Base-by-base conservation (phyloP, 2,329 filamentous ascomycete genomes). In the Ascochyta koolunga region DNA sequence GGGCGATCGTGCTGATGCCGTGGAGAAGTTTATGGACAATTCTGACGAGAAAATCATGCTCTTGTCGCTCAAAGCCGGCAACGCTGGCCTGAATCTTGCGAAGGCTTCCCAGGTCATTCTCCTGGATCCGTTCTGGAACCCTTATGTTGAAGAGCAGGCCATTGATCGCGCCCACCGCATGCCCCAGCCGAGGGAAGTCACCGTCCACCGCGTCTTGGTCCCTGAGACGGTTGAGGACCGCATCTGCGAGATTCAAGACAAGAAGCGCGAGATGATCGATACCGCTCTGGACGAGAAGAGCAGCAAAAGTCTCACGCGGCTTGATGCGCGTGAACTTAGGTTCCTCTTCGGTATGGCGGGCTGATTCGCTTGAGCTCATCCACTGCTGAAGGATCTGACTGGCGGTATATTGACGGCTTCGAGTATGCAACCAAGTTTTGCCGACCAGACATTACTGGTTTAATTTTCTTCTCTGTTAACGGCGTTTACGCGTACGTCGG, bases 71-170 rank as follows among this genome's bases (percentile, higher is more conserved):
- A 91, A 90, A 65, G 90, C 90, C 1, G 90, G 90, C 29, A 93
- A 93, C 64, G 87, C 92, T 0, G 93, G 93, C 1, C 83, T 97
- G 39, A 97, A 97, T 68, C 82, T 97, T 19, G 90, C 89, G 33
- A 85, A 86, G 16, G 93, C 92, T 0, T 91, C 87, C 1, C 88
- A 91, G 59, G 90, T 96, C 62, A 91, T 97, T 72, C 89, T 96
- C 60, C 86, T 96, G 69, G 92, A 96, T 70, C 92, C 92, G 0
- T 96, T 96, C 77, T 96, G 91, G 91, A 97, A 96, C 60, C 93
- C 92, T 0, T 96, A 89, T 69, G 89, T 96, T 42, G 93, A 96
- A 76, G 91, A 92, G 75, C 93, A 97, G 76, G 93, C 93, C 4
- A 88, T 96, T 44, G 93, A 96, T 71, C 89, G 93, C 19, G 90